These are phyloP conservation scores for Aspergillus persii DNA, from an alignment of 2,329 filamentous ascomycete genomes.

Conservation along the genomic window DNA sequence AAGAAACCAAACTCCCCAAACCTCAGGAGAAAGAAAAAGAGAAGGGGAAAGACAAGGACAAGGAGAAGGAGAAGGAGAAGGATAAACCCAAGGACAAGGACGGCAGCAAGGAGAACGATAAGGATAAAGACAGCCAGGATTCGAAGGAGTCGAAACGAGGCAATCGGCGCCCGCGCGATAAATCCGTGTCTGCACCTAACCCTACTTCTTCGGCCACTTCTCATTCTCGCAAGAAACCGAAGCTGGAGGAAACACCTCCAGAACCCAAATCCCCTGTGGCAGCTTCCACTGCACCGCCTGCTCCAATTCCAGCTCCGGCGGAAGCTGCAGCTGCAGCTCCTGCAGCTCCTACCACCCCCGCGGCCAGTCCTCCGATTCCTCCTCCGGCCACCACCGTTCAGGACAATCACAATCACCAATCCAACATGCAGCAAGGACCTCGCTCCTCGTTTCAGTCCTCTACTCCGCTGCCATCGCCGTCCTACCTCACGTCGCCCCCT, in stretches of 20 bases:
- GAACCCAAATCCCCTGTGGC: constrained; percentile 7
- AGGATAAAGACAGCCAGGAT: constrained; percentile 23
- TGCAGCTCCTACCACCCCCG: constrained; percentile 15
- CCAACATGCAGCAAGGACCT: constrained; percentile 20
- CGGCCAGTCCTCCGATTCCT: constrained; percentile 10
- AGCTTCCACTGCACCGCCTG: constrained; percentile 1
- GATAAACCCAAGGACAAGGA: constrained; percentile 25
- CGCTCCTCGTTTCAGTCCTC: constrained; percentile 15
- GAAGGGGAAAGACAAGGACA: constrained; percentile 19
- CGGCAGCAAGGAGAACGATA: constrained; percentile 23
- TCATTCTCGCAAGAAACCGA: constrained; percentile 49
- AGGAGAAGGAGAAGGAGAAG: constrained; percentile 28
- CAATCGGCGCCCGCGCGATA: constrained; percentile 35
- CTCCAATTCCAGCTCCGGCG: constrained; percentile 12
- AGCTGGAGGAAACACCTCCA: constrained; percentile 34
- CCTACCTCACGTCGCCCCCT: constrained; percentile 19
- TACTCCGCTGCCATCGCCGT: constrained; percentile 29
- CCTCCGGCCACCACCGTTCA: constrained; percentile 14
- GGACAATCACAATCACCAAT: constrained; percentile 4
- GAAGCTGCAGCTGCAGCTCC: constrained; percentile 14
- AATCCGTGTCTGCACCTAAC: constrained; percentile 27
- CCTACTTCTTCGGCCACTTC: constrained; percentile 10
- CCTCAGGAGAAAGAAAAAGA: constrained; percentile 23
- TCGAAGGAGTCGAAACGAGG: constrained; percentile 25
- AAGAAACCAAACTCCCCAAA: constrained; percentile 26